These are phyloP conservation scores for Cladobotryum protrusum DNA, from an alignment of 2,329 filamentous ascomycete species.

Conservation along the genomic window DNA sequence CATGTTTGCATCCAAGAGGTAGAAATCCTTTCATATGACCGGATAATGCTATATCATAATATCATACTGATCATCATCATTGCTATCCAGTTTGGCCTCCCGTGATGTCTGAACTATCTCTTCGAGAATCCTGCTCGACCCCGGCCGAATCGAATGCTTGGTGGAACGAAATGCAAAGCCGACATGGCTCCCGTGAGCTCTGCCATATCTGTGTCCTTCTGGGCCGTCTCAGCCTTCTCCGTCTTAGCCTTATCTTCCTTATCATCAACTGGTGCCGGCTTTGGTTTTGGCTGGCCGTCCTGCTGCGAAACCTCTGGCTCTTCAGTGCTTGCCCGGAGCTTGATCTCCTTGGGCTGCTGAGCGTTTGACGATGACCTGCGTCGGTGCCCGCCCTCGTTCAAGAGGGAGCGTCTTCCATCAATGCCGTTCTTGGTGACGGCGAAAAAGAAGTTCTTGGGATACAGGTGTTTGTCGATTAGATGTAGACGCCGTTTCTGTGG, in stretches of 20 bases:
- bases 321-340: slow-evolving; percentile 27
- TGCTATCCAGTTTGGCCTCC: slow-evolving; percentile 17
- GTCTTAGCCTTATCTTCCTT: slow-evolving; percentile 12
- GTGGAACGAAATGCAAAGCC: slow-evolving; percentile 63
- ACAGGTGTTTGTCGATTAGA: slow-evolving; percentile 90
- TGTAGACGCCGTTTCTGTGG: slow-evolving; percentile 81
- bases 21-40: slow-evolving; percentile 30
- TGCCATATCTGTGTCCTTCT: slow-evolving; percentile 51
- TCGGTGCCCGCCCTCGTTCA: slow-evolving; percentile 52
- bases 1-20: slow-evolving; percentile 23
- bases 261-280: not conserved
- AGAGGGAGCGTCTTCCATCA: slow-evolving; percentile 73
- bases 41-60: slow-evolving; percentile 22
- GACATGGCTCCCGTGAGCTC: slow-evolving; percentile 63
- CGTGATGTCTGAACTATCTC: slow-evolving; percentile 31
- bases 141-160: slow-evolving; percentile 59
- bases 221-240: slow-evolving; percentile 19
- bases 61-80: slow-evolving; percentile 27
- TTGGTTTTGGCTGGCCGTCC: slow-evolving; percentile 15
- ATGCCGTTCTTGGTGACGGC: slow-evolving; percentile 83
- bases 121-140: slow-evolving; percentile 49
- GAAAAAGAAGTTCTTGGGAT: slow-evolving; percentile 84
- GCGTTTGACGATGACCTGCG: slow-evolving; percentile 43
- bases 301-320: slow-evolving; percentile 16
- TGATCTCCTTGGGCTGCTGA: slow-evolving; percentile 26